These are phyloP conservation scores for Fusarium sororula DNA, from an alignment of 2,329 filamentous ascomycete genomes.

Conservation along the genomic window DNA sequence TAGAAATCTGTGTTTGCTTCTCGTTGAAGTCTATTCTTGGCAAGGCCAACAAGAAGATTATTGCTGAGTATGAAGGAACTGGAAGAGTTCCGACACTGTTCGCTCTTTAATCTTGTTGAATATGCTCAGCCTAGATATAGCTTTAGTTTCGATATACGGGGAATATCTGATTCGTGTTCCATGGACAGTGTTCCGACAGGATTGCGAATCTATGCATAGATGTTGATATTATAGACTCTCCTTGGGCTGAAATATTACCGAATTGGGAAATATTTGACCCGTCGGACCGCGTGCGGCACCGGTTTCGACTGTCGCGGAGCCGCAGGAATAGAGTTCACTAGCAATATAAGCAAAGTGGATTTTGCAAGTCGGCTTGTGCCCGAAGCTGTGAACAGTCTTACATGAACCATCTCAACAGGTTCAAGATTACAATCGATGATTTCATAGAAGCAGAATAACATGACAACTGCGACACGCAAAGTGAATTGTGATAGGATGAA, in stretches of 20 bases:
- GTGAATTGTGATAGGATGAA: too few relatives aligned
- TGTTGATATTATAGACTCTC: neutral
- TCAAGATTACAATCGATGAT: rapidly evolving
- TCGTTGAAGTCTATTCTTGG: neutral
- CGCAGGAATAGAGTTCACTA: neutral
- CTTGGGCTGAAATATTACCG: neutral
- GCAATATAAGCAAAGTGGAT: neutral
- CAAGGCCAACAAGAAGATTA: neutral
- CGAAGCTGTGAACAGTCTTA: neutral
- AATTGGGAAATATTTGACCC: neutral
- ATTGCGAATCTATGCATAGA: too few relatives aligned
- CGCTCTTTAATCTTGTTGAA: neutral
- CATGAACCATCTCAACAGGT: neutral
- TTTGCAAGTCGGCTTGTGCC: neutral
- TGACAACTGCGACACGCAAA: too few relatives aligned
- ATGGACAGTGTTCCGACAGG: rapidly evolving
- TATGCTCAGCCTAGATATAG: neutral
- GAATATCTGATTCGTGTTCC: neutral
- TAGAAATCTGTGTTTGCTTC: neutral
- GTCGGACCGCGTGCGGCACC: neutral
- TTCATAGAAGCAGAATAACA: neutral
- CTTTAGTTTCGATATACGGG: rapidly evolving
- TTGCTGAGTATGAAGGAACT: neutral
- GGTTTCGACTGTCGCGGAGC: neutral
- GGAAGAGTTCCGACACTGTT: neutral